Conservation (phyloP, 73 alveolate species). For the Paramecium primaurelia region DNA sequence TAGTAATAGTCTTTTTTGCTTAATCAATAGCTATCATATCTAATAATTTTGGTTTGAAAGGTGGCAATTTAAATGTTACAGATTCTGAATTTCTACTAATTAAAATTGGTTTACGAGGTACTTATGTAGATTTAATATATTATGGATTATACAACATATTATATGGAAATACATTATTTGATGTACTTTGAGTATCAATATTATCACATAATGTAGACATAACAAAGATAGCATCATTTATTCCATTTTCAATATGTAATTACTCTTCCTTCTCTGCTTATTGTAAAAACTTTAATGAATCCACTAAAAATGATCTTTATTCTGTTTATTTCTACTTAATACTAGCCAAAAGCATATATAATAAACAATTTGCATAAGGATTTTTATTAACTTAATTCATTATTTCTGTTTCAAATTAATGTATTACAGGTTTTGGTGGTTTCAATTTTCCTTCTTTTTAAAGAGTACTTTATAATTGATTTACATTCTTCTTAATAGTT, state of each 20-base stretch:
- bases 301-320: slow-evolving; percentile 63
- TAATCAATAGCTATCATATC: slow-evolving; percentile 66
- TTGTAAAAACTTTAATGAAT: slow-evolving; percentile 65
- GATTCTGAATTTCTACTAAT: slow-evolving; percentile 71
- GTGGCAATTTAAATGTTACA: slow-evolving; percentile 74
- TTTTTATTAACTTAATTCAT: slow-evolving; percentile 67
- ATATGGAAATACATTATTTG: slow-evolving; percentile 71
- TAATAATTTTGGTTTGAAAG: slow-evolving; percentile 64
- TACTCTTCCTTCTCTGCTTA: slow-evolving; percentile 70
- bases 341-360: slow-evolving; percentile 72
- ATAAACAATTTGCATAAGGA: slow-evolving; percentile 70
- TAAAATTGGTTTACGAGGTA: slow-evolving; percentile 76
- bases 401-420: slow-evolving; percentile 68
- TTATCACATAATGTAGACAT: slow-evolving; percentile 68
- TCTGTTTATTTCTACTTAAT: slow-evolving; percentile 69
- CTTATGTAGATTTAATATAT: slow-evolving; percentile 65
- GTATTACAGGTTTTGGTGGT: slow-evolving; percentile 88
- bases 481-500: slow-evolving; percentile 73
- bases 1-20: slow-evolving; percentile 68
- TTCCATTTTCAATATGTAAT: slow-evolving; percentile 46
- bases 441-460: slow-evolving; percentile 92
- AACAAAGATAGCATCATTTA: slow-evolving; percentile 73
- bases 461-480: slow-evolving; percentile 78
- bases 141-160: slow-evolving; percentile 59
- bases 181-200: slow-evolving; percentile 38